These are phyloP conservation scores for Pyrus hybrid DNA, from an alignment of 331 rosid genomes.

Conservation along the genomic window DNA sequence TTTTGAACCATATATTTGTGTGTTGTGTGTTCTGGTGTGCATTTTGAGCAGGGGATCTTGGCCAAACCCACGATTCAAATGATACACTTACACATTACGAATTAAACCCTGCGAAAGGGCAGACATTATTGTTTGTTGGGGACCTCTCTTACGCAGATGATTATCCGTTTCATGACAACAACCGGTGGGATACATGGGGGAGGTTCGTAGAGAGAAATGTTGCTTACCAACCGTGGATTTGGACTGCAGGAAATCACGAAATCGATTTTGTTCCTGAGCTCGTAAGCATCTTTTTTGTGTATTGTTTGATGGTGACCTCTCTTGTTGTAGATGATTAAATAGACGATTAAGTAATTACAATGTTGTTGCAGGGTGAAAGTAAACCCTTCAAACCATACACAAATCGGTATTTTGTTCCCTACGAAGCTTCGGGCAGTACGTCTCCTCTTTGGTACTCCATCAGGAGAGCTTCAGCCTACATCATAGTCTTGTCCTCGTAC, in stretches of 20 bases:
- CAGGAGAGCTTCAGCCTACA: constrained; percentile 43
- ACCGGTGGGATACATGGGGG: constrained; percentile 58
- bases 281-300: too few relatives aligned
- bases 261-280: constrained; percentile 28
- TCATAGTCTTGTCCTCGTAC: constrained; percentile 42
- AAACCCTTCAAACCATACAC: constrained; percentile 34
- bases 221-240: constrained; percentile 56
- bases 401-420: constrained; percentile 30
- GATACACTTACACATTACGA: constrained; percentile 47
- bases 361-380: constrained; percentile 34
- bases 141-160: constrained; percentile 48
- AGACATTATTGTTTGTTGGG: constrained; percentile 39
- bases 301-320: too few relatives aligned
- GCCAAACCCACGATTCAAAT: constrained; percentile 44
- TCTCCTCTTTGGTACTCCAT: constrained; percentile 51
- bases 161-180: constrained; percentile 46
- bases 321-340: neutral
- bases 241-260: constrained; percentile 48
- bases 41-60: constrained; percentile 43
- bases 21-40: neutral
- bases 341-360: neutral
- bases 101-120: constrained; percentile 36
- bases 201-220: constrained; percentile 44
- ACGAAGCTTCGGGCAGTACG: constrained; percentile 28
- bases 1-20: neutral